These are phyloP conservation scores for Warburgia ugandensis DNA, from an alignment of 164 flowering plant genomes.

Conservation along the genomic window DNA sequence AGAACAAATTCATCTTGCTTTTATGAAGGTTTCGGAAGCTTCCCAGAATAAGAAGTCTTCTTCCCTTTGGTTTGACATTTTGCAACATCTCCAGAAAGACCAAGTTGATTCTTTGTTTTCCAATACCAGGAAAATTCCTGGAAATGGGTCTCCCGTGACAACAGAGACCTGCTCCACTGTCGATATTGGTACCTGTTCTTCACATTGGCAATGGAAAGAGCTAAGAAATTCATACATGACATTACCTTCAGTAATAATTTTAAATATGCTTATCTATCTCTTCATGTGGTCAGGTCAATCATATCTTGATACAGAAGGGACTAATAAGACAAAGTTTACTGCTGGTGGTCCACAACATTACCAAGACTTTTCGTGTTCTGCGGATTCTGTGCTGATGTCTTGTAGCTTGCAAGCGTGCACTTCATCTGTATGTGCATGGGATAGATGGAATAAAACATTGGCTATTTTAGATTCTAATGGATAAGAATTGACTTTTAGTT, in stretches of 20 bases:
- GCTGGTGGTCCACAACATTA: constrained; percentile 10
- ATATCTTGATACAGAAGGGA: constrained; percentile 9
- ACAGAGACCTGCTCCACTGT: constrained; percentile 12
- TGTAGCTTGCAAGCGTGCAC: constrained; percentile 52
- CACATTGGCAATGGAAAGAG: background rate
- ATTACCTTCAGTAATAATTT: background rate
- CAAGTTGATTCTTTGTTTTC: constrained; percentile 32
- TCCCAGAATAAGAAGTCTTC: constrained; percentile 29
- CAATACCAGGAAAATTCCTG: constrained; percentile 15
- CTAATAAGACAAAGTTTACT: constrained; percentile 5
- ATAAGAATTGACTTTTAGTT: background rate
- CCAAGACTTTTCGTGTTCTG: constrained; percentile 17
- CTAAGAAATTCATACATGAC: background rate
- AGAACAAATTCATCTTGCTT: constrained; percentile 42
- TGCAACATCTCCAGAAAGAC: constrained; percentile 42
- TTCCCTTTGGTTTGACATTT: constrained; percentile 45
- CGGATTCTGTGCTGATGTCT: constrained; percentile 18
- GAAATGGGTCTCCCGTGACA: constrained; percentile 14
- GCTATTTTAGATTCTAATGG: background rate
- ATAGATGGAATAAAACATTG: background rate
- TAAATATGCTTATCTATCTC: background rate
- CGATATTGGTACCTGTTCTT: constrained; percentile 18
- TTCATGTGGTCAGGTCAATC: constrained; percentile 23
- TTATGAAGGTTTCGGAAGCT: constrained; percentile 33
- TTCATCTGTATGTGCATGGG: constrained; percentile 43